phyloP scores from a whole-genome alignment of 2,329 filamentous ascomycete species.

The Penicillium fuscoglaucum region DNA sequence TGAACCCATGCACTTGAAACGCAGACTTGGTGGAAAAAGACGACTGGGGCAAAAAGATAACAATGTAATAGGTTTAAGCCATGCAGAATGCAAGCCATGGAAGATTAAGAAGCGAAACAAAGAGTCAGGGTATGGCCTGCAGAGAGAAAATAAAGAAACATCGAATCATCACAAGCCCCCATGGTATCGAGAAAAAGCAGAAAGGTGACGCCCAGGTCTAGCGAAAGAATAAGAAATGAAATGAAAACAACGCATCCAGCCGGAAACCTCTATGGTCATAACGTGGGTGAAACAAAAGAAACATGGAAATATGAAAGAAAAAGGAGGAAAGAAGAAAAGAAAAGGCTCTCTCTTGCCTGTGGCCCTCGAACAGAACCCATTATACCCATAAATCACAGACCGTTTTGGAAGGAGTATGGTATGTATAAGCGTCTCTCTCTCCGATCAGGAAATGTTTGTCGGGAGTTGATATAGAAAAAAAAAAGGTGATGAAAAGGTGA shows the following conservation, averaged over 20 bases:
- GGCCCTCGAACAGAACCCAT: constrained; percentile 13
- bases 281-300: constrained; percentile 25
- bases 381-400: constrained; percentile 14
- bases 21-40: constrained; percentile 17
- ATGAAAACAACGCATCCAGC: constrained; percentile 32
- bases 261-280: constrained; percentile 44
- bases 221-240: constrained; percentile 38
- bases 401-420: constrained; percentile 7
- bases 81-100: constrained; percentile 15
- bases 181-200: constrained; percentile 31
- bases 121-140: not conserved
- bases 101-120: constrained; percentile 16
- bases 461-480: constrained; percentile 2
- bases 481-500: constrained; percentile 2
- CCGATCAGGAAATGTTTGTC: constrained; percentile 14
- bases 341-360: constrained; percentile 17
- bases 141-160: constrained; percentile 21
- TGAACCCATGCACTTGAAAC: constrained; percentile 17
- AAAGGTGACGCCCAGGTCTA: constrained; percentile 37
- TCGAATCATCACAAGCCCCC: constrained; percentile 32
- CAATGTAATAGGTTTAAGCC: constrained; percentile 12
- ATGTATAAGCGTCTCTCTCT: constrained; percentile 10
- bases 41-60: not conserved
- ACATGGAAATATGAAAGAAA: constrained; percentile 21
- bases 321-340: not conserved